A percentile compares a stretch with the other conserved stretches of the same genome.
Conservation (phyloP, 345 rosid species). For the Pugionium cornutum region DNA sequence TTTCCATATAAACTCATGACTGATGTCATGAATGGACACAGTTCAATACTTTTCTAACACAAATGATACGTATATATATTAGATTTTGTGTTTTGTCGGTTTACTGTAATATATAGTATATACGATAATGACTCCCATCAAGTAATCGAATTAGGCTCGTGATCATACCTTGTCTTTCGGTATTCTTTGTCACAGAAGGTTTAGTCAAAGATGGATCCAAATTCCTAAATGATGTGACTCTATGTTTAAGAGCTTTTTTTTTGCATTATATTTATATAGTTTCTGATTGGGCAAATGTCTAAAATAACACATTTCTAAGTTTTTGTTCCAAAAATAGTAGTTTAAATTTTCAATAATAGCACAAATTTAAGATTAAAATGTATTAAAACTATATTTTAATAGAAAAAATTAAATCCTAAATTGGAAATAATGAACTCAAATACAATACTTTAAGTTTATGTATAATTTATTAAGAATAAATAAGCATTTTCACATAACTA, state of each 20-base stretch:
- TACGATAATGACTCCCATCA: slow-evolving; percentile 22
- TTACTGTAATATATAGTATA: slow-evolving; percentile 8
- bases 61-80: not conserved
- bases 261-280: not conserved
- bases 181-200: not conserved
- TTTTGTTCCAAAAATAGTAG: no score
- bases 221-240: slow-evolving; percentile 29
- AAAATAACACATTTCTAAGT: no score
- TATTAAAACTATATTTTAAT: no score
- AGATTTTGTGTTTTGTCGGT: slow-evolving; percentile 11
- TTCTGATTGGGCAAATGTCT: no score
- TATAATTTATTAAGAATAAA: no score
- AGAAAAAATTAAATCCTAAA: no score
- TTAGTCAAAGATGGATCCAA: slow-evolving; percentile 28
- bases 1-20: not conserved
- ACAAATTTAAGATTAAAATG: no score
- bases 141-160: slow-evolving; percentile 15
- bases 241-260: not conserved
- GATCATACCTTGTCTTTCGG: slow-evolving; percentile 8
- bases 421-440: no score
- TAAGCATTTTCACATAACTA: no score
- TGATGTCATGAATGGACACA: slow-evolving; percentile 24
- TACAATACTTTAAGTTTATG: no score
- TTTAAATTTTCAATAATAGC: no score
- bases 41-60: slow-evolving; percentile 3